Evolutionary conservation across 805 yeast species (phyloP).

Genomic region (Peterozyma toletana): DNA sequence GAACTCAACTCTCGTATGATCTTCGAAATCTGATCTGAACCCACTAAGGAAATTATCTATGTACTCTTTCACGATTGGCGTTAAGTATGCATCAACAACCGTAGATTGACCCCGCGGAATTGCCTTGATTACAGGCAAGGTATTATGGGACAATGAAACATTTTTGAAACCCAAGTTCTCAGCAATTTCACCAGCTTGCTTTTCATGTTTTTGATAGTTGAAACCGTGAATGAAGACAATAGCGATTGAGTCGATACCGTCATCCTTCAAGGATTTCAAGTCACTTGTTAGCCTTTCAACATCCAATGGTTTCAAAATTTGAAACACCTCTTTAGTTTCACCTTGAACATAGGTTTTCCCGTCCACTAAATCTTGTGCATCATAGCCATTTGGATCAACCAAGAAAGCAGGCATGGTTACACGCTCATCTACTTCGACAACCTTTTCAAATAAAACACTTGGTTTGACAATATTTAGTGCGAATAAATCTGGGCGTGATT

Average conservation of each 20-base stretch:
- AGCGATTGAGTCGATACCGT: slow-evolving; percentile 22
- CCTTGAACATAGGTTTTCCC: slow-evolving; percentile 20
- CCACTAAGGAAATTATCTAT: slow-evolving; percentile 24
- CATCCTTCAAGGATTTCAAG: slow-evolving; percentile 7
- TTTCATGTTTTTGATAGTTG: slow-evolving; percentile 26
- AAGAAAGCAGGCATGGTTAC: slow-evolving; percentile 30
- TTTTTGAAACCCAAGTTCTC: slow-evolving; percentile 13
- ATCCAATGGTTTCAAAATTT: slow-evolving; percentile 22
- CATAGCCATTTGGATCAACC: slow-evolving; percentile 34
- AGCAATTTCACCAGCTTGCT: slow-evolving; percentile 21
- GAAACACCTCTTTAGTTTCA: slow-evolving; percentile 25
- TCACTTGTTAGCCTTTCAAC: slow-evolving; percentile 14
- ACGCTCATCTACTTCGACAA: slow-evolving; percentile 36
- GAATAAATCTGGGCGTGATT: slow-evolving; percentile 37
- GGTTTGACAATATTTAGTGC: slow-evolving; percentile 34
- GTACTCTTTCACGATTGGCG: slow-evolving; percentile 27
- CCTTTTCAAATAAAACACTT: slow-evolving; percentile 30
- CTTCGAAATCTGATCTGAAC: slow-evolving; percentile 17
- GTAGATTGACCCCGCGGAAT: slow-evolving; percentile 28
- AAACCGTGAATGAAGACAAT: slow-evolving; percentile 29
- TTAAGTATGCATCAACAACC: slow-evolving; percentile 28
- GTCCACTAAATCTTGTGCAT: slow-evolving; percentile 19
- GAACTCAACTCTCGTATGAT: slow-evolving; percentile 31
- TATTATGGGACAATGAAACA: slow-evolving; percentile 22
- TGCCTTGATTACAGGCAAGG: slow-evolving; percentile 24